phyloP scores from a whole-genome alignment of 192 early-diverging fungal genomes.

The Phlyctochytrium bullatum region DNA sequence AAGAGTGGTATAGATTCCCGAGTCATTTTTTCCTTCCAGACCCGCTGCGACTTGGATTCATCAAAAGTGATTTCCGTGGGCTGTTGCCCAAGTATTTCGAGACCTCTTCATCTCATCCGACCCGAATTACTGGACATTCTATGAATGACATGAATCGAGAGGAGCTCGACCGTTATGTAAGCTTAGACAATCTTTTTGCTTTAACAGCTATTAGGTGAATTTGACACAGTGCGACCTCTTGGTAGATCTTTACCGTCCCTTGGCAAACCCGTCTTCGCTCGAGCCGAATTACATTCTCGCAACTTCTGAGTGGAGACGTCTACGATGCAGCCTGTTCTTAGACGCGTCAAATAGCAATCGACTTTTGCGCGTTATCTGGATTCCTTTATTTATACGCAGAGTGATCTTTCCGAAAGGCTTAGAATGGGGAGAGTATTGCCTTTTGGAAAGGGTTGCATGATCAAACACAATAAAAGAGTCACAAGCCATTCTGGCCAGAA shows the following conservation, averaged over 20 bases:
- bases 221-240: constrained; percentile 60
- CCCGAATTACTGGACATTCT: constrained; percentile 41
- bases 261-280: background rate
- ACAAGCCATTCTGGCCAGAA: too few relatives aligned
- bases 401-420: background rate
- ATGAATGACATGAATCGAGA: constrained; percentile 72
- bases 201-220: constrained; percentile 37
- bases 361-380: constrained; percentile 55
- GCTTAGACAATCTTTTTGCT: constrained; percentile 8
- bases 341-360: constrained; percentile 54
- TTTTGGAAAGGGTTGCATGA: background rate
- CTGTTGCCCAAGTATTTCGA: constrained; percentile 80
- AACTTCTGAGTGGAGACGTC: constrained; percentile 55
- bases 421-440: too few relatives aligned
- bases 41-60: constrained; percentile 65
- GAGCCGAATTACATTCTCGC: constrained; percentile 60
- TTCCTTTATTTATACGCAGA: constrained; percentile 26
- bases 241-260: constrained; percentile 52
- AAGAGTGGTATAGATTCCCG: constrained; percentile 95
- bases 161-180: constrained; percentile 61
- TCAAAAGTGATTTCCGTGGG: constrained; percentile 70
- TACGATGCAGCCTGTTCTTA: constrained; percentile 62
- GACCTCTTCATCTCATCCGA: constrained; percentile 17
- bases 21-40: constrained; percentile 86
- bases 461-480: background rate